These are phyloP conservation scores for Barnettozyma populi DNA, from an alignment of 805 yeast genomes.

Conservation along the genomic window DNA sequence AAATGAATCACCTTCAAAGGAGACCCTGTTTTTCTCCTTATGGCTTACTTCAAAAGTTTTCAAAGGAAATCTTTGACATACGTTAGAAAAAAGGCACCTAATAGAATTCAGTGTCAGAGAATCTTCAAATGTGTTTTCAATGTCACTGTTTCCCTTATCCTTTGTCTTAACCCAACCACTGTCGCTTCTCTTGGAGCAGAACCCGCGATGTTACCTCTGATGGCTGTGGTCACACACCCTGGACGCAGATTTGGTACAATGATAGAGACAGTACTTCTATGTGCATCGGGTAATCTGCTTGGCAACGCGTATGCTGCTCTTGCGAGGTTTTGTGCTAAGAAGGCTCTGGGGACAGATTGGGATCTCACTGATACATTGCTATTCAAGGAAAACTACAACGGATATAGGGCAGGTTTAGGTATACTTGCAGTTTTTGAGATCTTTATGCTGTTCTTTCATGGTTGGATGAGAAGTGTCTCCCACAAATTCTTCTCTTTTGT, in stretches of 20 bases:
- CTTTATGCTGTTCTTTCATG: slow-evolving; percentile 42
- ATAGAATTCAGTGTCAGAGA: slow-evolving; percentile 31
- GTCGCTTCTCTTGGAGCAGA: slow-evolving; percentile 33
- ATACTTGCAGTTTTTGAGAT: slow-evolving; percentile 40
- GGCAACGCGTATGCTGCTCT: slow-evolving; percentile 39
- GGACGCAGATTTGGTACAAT: slow-evolving; percentile 45
- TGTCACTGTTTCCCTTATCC: slow-evolving; percentile 37
- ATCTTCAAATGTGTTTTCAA: slow-evolving; percentile 34
- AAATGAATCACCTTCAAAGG: too few relatives aligned
- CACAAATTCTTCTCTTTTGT: slow-evolving; percentile 42
- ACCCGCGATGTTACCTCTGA: slow-evolving; percentile 40
- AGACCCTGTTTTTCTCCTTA: neutral
- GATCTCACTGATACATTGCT: slow-evolving; percentile 31
- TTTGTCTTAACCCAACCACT: slow-evolving; percentile 35
- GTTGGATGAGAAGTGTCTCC: slow-evolving; percentile 40
- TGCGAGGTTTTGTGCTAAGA: slow-evolving; percentile 36
- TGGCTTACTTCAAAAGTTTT: neutral
- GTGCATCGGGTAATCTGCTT: slow-evolving; percentile 35
- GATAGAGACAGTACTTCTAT: slow-evolving; percentile 36
- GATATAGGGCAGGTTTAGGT: slow-evolving; percentile 36
- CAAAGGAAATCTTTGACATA: too few relatives aligned
- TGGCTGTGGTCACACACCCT: slow-evolving; percentile 44
- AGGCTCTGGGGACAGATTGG: slow-evolving; percentile 27
- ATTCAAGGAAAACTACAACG: slow-evolving; percentile 24
- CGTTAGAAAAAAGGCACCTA: slow-evolving; percentile 8